phyloP scores from a whole-genome alignment of 106 monocot species.

The Dendrobium catenatum region DNA sequence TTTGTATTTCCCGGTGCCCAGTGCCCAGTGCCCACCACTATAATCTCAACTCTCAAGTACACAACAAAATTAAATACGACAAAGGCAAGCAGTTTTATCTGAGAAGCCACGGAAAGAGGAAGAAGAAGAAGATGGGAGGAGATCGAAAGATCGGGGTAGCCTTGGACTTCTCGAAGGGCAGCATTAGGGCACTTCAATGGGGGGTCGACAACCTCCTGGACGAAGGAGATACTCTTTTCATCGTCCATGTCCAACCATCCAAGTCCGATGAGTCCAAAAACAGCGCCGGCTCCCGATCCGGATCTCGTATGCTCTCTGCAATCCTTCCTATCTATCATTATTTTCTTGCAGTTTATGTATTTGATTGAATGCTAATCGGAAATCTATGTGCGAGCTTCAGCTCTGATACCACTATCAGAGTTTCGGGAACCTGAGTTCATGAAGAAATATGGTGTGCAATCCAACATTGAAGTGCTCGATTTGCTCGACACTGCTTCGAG shows the following conservation, averaged over 20 bases:
- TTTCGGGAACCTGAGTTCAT: constrained; percentile 39
- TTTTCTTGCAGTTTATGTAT: not conserved
- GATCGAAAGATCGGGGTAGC: constrained; percentile 66
- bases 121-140: constrained; percentile 18
- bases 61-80: not conserved
- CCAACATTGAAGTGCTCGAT: constrained; percentile 54
- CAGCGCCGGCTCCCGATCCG: constrained; percentile 34
- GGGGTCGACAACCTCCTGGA: constrained; percentile 66
- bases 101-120: not conserved
- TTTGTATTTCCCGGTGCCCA: no score
- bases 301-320: constrained; percentile 36
- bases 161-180: constrained; percentile 69
- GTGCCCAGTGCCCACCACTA: no score
- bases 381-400: constrained; percentile 13
- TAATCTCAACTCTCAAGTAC: no score
- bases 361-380: not conserved
- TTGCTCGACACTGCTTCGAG: constrained; percentile 48
- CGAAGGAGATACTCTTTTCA: constrained; percentile 50
- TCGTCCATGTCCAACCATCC: constrained; percentile 40
- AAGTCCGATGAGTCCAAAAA: constrained; percentile 32
- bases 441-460: constrained; percentile 49
- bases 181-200: constrained; percentile 66
- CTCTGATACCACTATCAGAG: constrained; percentile 68
- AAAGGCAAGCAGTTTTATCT: not conserved
- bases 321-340: not conserved